A percentile compares a stretch with the other conserved stretches of the same genome.
phyloP scores from a whole-genome alignment of 2,329 filamentous ascomycete species.

The Pseudocercospora eumusae region DNA sequence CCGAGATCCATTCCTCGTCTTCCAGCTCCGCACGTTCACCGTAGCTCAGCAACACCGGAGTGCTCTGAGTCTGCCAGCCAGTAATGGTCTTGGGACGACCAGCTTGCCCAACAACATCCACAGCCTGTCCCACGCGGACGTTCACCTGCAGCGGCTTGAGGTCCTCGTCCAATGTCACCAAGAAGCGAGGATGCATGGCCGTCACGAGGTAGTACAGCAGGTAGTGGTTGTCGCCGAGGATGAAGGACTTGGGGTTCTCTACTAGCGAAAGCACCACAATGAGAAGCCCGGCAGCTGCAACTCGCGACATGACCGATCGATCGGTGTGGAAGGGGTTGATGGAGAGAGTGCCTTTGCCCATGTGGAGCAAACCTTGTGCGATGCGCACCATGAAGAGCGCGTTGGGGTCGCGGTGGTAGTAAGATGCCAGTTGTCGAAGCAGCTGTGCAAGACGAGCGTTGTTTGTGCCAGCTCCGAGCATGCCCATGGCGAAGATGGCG shows the following conservation, averaged over 20 bases:
- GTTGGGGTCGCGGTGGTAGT: constrained; percentile 96
- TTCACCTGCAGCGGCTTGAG: constrained; percentile 93
- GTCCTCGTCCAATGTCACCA: constrained; percentile 93
- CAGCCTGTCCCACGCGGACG: constrained; percentile 94
- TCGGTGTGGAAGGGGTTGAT: constrained; percentile 99
- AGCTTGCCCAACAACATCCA: constrained; percentile 96
- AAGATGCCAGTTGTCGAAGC: constrained; percentile 89
- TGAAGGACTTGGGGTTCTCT: constrained; percentile 80
- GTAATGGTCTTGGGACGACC: constrained; percentile 98
- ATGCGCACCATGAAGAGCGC: constrained; percentile 99
- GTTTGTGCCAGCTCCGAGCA: constrained; percentile 94
- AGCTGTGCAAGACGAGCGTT: constrained; percentile 95
- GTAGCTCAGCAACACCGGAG: constrained; percentile 91
- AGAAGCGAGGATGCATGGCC: constrained; percentile 94
- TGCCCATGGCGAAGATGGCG: constrained; percentile 98
- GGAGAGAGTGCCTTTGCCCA: constrained; percentile 97
- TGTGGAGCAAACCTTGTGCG: constrained; percentile 93
- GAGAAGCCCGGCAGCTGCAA: constrained; percentile 84
- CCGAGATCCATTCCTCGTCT: constrained; percentile 92
- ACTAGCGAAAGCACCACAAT: constrained; percentile 91
- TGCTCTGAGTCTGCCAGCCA: constrained; percentile 99
- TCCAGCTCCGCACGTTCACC: constrained; percentile 95
- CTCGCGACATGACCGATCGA: constrained; percentile 88
- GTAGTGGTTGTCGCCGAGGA: constrained; percentile 76
- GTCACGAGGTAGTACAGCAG: constrained; percentile 96